Conservation (phyloP, 441 rosid species). For the Populus tomentosa region DNA sequence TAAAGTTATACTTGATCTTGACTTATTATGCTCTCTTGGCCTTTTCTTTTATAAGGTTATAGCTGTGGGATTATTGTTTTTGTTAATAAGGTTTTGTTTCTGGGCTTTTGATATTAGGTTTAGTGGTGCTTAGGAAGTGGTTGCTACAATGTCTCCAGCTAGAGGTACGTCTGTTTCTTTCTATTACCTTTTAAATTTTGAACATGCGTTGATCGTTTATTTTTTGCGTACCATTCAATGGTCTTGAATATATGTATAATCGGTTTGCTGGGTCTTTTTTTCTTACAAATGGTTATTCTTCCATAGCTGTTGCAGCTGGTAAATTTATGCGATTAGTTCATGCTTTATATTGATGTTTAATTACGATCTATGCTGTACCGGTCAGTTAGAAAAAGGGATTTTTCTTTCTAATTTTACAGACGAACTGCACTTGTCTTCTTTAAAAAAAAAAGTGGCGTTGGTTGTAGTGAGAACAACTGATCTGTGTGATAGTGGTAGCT, state of each 20-base stretch:
- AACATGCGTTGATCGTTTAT: neutral
- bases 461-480: neutral
- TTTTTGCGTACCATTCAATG: neutral
- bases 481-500: neutral
- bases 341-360: neutral
- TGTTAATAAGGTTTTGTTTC: neutral
- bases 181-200: neutral
- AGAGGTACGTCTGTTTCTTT: slow-evolving; percentile 11
- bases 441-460: neutral
- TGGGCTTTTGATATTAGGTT: neutral
- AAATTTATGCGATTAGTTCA: neutral
- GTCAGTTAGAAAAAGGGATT: neutral
- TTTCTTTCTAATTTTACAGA: neutral
- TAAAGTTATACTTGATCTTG: neutral
- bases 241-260: neutral
- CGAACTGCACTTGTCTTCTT: neutral
- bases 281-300: neutral
- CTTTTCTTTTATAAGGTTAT: neutral
- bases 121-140: neutral
- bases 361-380: neutral
- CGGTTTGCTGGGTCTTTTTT: neutral
- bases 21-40: neutral
- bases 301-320: neutral
- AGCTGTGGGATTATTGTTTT: neutral
- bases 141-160: slow-evolving; percentile 24